Conservation (phyloP, 1,139 yeast genomes). For the Blastobotrys arbuscula region DNA sequence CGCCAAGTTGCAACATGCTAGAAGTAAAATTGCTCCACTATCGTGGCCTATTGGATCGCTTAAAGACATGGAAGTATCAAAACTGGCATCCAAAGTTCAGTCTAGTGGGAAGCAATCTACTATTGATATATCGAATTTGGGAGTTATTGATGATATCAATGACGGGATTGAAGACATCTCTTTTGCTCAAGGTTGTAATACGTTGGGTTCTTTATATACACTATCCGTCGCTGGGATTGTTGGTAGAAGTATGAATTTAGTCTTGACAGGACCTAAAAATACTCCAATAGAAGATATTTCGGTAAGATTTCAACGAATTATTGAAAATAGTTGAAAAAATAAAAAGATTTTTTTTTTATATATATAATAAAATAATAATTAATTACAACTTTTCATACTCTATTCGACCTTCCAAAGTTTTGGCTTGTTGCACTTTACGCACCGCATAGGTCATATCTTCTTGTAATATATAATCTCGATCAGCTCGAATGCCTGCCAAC, state of each 20-base stretch:
- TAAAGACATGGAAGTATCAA: background rate
- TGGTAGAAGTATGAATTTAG: constrained; percentile 8
- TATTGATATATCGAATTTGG: constrained; percentile 16
- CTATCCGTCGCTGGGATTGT: constrained; percentile 12
- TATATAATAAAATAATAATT: background rate
- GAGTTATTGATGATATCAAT: constrained; percentile 3
- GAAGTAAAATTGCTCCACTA: background rate
- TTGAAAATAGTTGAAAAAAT: background rate
- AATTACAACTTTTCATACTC: constrained; percentile 81
- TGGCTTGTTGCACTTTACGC: constrained; percentile 92
- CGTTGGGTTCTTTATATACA: constrained; percentile 9
- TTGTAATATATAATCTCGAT: constrained; percentile 89
- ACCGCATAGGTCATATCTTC: constrained; percentile 97
- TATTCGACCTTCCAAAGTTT: constrained; percentile 93
- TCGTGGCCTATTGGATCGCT: background rate
- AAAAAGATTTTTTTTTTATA: background rate
- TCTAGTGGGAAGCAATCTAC: background rate
- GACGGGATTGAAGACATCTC: constrained; percentile 11
- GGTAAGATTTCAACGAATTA: background rate
- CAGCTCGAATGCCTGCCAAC: constrained; percentile 96
- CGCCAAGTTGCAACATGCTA: background rate
- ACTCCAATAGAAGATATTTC: background rate
- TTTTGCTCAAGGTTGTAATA: constrained; percentile 10
- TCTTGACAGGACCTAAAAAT: background rate
- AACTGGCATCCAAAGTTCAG: background rate